A percentile compares a stretch with the other conserved stretches of the same genome.
Evolutionary conservation across 202 grass and related monocot species (phyloP).

Genomic region (Cymbopogon flexuosus): DNA sequence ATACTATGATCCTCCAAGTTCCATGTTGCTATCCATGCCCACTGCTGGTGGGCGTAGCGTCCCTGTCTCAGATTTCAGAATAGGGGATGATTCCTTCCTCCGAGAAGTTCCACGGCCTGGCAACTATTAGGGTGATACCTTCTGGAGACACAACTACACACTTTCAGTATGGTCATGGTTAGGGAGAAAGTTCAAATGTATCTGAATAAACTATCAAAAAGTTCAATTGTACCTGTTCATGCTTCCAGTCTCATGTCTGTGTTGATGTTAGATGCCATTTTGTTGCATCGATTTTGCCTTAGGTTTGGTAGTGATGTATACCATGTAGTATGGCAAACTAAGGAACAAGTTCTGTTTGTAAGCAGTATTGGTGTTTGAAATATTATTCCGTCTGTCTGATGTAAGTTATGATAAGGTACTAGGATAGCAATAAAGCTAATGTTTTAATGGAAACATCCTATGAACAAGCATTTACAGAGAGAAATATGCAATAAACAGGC

Average conservation of each 20-base stretch:
- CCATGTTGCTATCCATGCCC: conserved; percentile 22
- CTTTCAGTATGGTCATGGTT: conserved; percentile 41
- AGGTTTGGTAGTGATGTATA: conserved; percentile 1
- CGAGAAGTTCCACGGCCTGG: conserved; percentile 30
- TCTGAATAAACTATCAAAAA: background rate
- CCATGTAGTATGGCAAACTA: background rate
- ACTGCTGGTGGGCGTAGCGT: conserved; percentile 26
- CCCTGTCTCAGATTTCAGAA: conserved; percentile 32
- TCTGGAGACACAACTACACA: conserved; percentile 32
- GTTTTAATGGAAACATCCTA: background rate
- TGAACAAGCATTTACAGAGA: background rate
- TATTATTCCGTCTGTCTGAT: background rate
- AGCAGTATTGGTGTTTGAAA: conserved; percentile 11
- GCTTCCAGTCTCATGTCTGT: conserved; percentile 5
- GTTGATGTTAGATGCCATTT: background rate
- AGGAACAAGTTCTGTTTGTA: conserved; percentile 19
- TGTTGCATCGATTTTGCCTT: conserved; percentile 7
- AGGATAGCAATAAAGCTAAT: background rate
- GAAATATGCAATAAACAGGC: background rate
- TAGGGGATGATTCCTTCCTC: conserved; percentile 25
- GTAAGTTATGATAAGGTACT: background rate
- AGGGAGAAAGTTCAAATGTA: conserved; percentile 25
- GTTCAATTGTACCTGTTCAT: conserved; percentile 31
- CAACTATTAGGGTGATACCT: conserved; percentile 34
- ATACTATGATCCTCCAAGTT: conserved; percentile 25